Conservation (phyloP, 371 early-diverging fungal species). For the Apophysomyces elegans region DNA sequence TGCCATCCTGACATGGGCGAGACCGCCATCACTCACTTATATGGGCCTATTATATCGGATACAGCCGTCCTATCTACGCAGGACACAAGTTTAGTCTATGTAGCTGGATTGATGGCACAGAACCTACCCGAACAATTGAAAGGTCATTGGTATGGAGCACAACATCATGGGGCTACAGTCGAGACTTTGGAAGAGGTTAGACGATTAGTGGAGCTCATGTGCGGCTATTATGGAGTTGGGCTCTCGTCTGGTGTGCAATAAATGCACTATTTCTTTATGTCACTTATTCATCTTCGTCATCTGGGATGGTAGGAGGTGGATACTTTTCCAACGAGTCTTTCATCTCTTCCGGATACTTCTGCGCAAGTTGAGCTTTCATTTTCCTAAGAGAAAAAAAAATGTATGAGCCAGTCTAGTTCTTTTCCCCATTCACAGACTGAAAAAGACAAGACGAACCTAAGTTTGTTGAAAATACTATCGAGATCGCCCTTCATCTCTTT, state of each 20-base stretch:
- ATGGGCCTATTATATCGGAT: conserved; percentile 39
- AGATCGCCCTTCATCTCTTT: conserved; percentile 47
- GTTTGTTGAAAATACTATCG: conserved; percentile 41
- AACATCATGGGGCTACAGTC: conserved; percentile 36
- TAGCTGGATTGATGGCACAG: conserved; percentile 30
- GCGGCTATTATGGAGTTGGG: too few relatives aligned
- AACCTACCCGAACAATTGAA: conserved; percentile 37
- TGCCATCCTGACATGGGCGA: conserved; percentile 43
- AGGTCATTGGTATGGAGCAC: conserved; percentile 44
- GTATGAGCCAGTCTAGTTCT: not conserved
- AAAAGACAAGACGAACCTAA: conserved; percentile 23
- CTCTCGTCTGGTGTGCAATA: too few relatives aligned
- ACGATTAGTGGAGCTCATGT: conserved; percentile 10
- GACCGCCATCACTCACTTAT: conserved; percentile 40
- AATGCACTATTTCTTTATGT: too few relatives aligned
- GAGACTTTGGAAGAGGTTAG: conserved; percentile 25
- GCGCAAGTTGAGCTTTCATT: conserved; percentile 37
- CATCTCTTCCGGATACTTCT: conserved; percentile 44
- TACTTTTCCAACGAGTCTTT: conserved; percentile 27
- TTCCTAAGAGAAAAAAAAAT: conserved; percentile 14
- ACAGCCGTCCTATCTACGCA: conserved; percentile 25
- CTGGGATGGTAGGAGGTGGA: conserved; percentile 31
- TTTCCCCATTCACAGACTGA: too few relatives aligned
- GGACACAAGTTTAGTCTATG: conserved; percentile 41
- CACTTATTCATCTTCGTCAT: conserved; percentile 26